Percentiles rank a stretch among this genome's conserved stretches.
Evolutionary conservation across 2,329 filamentous ascomycete genomes (phyloP).

Genomic region (Achaetomium macrosporum): DNA sequence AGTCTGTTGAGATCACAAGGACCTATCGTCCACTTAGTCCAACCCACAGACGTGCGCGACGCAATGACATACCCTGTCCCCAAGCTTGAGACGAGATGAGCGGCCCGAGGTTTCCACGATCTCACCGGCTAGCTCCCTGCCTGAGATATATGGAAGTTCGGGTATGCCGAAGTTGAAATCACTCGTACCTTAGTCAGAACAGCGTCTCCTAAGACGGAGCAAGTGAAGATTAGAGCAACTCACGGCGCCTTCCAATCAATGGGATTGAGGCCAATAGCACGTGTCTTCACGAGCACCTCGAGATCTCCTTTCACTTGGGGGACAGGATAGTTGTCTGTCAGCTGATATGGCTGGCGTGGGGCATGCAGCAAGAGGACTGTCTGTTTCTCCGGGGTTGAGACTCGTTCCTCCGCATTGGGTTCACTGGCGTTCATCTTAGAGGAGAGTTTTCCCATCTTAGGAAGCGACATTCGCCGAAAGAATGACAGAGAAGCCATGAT

Average conservation of each 20-base stretch:
- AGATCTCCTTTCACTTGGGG: too few relatives aligned
- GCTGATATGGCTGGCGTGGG: too few relatives aligned
- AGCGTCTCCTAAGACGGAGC: background rate
- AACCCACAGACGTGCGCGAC: too few relatives aligned
- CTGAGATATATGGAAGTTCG: conserved; percentile 60
- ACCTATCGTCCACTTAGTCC: conserved; percentile 28
- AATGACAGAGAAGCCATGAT: too few relatives aligned
- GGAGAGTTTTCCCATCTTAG: too few relatives aligned
- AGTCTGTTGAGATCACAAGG: conserved; percentile 67
- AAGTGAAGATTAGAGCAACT: conserved; percentile 26
- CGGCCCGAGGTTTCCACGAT: conserved; percentile 45
- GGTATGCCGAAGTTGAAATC: conserved; percentile 68
- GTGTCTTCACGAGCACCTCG: conserved; percentile 33
- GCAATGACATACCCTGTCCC: conserved; percentile 43
- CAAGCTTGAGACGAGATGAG: conserved; percentile 45
- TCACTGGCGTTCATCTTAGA: too few relatives aligned
- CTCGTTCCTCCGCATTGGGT: too few relatives aligned
- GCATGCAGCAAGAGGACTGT: too few relatives aligned
- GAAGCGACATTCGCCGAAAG: too few relatives aligned
- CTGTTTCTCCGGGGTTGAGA: too few relatives aligned
- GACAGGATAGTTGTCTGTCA: too few relatives aligned
- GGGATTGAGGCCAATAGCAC: conserved; percentile 66
- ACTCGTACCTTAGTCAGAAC: conserved; percentile 32
- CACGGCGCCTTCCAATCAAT: conserved; percentile 73
- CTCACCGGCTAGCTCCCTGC: conserved; percentile 62